A percentile compares a stretch with the other conserved stretches of the same genome.
These are phyloP conservation scores for Phytophthora cactorum DNA, from an alignment of 352 stramenopile species.

Conservation along the genomic window DNA sequence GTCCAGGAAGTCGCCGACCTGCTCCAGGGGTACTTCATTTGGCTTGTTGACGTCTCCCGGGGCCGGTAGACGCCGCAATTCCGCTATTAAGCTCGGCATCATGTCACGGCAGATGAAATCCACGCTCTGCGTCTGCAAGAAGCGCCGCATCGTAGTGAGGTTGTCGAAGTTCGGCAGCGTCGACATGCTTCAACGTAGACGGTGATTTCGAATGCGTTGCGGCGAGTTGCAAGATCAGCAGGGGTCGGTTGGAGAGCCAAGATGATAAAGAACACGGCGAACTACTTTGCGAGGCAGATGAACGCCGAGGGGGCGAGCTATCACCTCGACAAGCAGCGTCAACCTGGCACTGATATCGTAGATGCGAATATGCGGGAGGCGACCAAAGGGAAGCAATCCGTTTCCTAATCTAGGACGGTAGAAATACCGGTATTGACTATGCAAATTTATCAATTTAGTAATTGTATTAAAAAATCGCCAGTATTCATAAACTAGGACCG, in stretches of 20 bases:
- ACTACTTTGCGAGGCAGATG: not conserved
- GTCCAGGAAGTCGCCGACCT: constrained; percentile 46
- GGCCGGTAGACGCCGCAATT: constrained; percentile 26
- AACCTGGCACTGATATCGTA: constrained; percentile 2
- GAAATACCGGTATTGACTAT: not conserved
- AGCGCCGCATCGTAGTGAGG: constrained; percentile 25
- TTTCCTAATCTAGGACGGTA: not conserved
- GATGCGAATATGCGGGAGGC: constrained; percentile 16
- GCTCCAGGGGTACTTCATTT: constrained; percentile 38
- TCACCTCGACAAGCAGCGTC: constrained; percentile 4
- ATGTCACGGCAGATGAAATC: constrained; percentile 9
- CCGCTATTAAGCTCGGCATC: constrained; percentile 31
- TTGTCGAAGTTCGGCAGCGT: constrained; percentile 3
- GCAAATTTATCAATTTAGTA: no score
- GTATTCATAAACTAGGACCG: no score
- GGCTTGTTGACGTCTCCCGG: not conserved
- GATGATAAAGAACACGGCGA: not conserved
- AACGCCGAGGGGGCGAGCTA: constrained; percentile 1
- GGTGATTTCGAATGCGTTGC: not conserved
- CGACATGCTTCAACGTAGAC: constrained; percentile 16
- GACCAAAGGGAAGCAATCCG: not conserved
- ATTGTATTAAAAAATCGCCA: no score
- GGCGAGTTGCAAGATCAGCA: not conserved
- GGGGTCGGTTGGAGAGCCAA: constrained; percentile 4
- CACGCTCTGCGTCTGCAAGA: constrained; percentile 27